Evolutionary conservation across 2,329 filamentous ascomycete species (phyloP), one percentile per base, ranked within the genome.

Genomic region (Xylaria sp.): DNA sequence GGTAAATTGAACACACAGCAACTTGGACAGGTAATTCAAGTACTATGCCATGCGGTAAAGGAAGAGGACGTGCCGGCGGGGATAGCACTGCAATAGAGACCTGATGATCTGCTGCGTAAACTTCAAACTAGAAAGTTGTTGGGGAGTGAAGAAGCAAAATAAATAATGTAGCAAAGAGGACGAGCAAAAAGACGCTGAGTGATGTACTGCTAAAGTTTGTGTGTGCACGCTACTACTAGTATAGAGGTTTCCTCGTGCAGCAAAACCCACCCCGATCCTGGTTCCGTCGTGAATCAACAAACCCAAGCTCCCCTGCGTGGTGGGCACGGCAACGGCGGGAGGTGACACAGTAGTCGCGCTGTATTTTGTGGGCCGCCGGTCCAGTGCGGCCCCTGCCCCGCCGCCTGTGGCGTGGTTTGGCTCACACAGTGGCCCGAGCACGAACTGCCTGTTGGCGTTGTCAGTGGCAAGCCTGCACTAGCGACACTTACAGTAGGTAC

Each of bases 1-100:
- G 71, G 70, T 83, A 75, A 68, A 58, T 65, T 64, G 54, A 54
- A 56, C 58, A 52, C 66, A 69, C 56, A 51, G 41, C 54, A 61
- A 63, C 60, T 51, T 58, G 41, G 53, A 52, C 29, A 44, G 46
- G 46, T 41, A 49, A 27, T 53, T 62, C 54, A 53, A 64, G 54
- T 54, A 60, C 69, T 72, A 69, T 70, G 72, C 73, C 74, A 76
- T 63, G 60, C 37, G 57, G 33, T 52, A 38, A 33, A 48, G 40
- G 40, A 37, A 49, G 29, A 27, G 15, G 19, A 19, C 33, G 19
- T 51, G 52, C 52, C 41, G 43, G 6, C 21, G 21, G 15, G 27
- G 11, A 23, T 55, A 46, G 46, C 46, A 53, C 52, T 56, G 52
- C 19, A 44, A 19, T 38, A 46, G 53, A 48, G 25, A 29, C 29